phyloP scores from a whole-genome alignment of 306 rosid genomes.

The Citrullus amarus region DNA sequence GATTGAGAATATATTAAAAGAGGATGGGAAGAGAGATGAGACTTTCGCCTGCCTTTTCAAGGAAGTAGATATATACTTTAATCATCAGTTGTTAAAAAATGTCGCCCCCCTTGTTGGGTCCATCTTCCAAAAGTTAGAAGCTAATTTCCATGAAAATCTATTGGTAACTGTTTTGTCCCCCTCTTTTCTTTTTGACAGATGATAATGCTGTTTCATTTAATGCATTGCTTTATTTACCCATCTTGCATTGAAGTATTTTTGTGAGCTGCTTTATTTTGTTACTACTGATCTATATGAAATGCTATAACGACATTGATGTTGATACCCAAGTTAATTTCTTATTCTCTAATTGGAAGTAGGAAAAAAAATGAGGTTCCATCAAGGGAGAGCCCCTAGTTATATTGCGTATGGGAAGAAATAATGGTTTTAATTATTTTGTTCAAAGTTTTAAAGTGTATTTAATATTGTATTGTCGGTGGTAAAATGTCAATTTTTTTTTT shows the following conservation, averaged over 20 bases:
- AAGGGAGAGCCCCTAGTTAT: neutral
- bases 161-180: neutral
- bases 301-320: neutral
- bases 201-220: neutral
- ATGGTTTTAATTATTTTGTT: neutral
- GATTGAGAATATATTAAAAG: neutral
- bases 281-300: neutral
- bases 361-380: neutral
- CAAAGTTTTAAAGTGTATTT: neutral
- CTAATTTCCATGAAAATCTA: neutral
- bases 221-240: conserved; percentile 2
- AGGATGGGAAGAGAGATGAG: conserved; percentile 1
- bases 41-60: neutral
- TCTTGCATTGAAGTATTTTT: neutral
- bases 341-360: neutral
- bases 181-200: neutral
- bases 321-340: neutral
- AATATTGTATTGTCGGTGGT: neutral
- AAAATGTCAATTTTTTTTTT: neutral
- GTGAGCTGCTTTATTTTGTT: neutral
- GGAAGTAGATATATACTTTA: conserved; percentile 8
- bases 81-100: neutral
- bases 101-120: neutral
- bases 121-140: neutral
- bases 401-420: neutral